Evolutionary conservation across 768 basidiomycete species (phyloP).

Genomic region (Psilocybe sp.): DNA sequence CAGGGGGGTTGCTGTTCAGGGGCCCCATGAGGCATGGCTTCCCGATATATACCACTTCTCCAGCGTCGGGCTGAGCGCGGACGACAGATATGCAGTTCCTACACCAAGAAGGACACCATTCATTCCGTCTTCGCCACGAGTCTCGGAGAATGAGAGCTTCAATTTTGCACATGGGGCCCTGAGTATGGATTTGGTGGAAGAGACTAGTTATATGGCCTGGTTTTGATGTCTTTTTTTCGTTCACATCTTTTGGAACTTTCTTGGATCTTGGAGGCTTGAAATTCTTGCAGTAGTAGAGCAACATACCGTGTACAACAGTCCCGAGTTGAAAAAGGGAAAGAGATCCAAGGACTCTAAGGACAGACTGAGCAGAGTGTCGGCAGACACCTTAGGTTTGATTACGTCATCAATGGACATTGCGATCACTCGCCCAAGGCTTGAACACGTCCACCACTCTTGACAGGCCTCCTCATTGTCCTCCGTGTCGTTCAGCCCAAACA

Average conservation of each 20-base stretch:
- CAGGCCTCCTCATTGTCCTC: not conserved
- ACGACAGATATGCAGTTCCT: slow-evolving; percentile 36
- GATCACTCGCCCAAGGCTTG: not conserved
- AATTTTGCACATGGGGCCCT: slow-evolving; percentile 65
- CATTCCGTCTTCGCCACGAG: slow-evolving; percentile 43
- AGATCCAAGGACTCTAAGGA: no score
- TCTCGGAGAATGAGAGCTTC: slow-evolving; percentile 51
- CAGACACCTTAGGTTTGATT: not conserved
- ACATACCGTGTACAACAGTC: not conserved
- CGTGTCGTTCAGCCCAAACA: not conserved
- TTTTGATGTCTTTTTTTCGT: slow-evolving; percentile 31
- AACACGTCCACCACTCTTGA: not conserved
- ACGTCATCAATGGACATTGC: slow-evolving; percentile 2
- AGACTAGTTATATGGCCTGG: slow-evolving; percentile 70
- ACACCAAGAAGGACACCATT: slow-evolving; percentile 39
- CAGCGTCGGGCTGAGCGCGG: slow-evolving; percentile 37
- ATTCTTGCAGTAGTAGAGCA: not conserved
- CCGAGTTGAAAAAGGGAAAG: not conserved
- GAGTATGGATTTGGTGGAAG: slow-evolving; percentile 51
- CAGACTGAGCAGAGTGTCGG: no score
- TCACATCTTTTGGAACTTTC: not conserved
- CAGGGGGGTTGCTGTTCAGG: not conserved
- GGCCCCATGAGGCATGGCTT: slow-evolving; percentile 31
- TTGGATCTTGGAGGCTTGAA: not conserved
- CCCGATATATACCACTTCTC: slow-evolving; percentile 48